Evolutionary conservation across 176 grass and related monocot genomes (phyloP).

Genomic region (Tuctoria greenei): DNA sequence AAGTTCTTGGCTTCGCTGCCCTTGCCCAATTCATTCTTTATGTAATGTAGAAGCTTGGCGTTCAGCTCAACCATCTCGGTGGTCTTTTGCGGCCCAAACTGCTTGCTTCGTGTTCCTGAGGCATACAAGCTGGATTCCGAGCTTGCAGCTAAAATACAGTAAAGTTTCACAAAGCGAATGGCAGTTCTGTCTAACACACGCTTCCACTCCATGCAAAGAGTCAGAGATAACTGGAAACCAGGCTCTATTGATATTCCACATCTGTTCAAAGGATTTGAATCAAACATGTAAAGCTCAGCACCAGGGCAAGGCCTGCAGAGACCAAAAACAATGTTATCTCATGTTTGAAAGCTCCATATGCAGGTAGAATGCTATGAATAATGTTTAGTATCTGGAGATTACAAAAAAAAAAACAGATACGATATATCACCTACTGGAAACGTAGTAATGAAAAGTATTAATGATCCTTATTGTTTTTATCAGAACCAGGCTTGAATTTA

Average conservation of each 20-base stretch:
- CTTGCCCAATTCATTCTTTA: conserved; percentile 40
- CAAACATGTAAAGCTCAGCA: conserved; percentile 64
- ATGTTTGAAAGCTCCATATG: not conserved
- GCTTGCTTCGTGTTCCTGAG: conserved; percentile 27
- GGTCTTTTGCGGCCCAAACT: conserved; percentile 35
- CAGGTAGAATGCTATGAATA: not conserved
- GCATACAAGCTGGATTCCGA: conserved; percentile 25
- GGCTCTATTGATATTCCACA: conserved; percentile 41
- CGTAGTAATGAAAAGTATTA: conserved; percentile 1
- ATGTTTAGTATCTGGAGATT: not conserved
- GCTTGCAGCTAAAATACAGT: conserved; percentile 55
- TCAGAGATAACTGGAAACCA: conserved; percentile 69
- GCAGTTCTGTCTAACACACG: conserved; percentile 26
- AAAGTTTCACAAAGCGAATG: conserved; percentile 42
- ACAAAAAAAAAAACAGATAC: not conserved
- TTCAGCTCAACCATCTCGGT: conserved; percentile 58
- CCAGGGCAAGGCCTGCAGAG: conserved; percentile 78
- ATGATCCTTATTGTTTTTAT: not conserved
- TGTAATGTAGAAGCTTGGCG: conserved; percentile 41
- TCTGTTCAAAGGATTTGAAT: conserved; percentile 45
- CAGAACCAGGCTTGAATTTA: not conserved
- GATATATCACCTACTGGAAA: not conserved
- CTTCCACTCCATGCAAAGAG: conserved; percentile 72
- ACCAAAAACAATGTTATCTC: not conserved
- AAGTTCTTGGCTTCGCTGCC: not conserved